Base-by-base conservation (phyloP, 2,329 filamentous ascomycete species). In the Hysterium pulicare region DNA sequence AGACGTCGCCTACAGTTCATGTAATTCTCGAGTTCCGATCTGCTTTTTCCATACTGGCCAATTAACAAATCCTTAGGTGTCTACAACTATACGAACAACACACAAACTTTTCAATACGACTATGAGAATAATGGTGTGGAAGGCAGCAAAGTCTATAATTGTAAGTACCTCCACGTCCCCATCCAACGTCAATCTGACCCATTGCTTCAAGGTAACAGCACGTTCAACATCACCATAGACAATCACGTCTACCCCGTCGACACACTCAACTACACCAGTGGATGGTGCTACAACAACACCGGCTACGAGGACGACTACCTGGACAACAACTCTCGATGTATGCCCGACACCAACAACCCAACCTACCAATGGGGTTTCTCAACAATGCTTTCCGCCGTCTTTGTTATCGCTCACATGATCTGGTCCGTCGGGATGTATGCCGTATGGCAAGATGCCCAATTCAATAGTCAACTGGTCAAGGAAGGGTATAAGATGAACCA, bases 341-440 rank as follows among this genome's bases (percentile, higher is more conserved):
- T 66, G 0, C 60, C 62, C 15, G 55, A 64, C 41, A 59, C 56
- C 0, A 44, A 45, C 4, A 36, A 55, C 10, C 49, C 50, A 4
- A 38, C 50, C 0, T 68, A 69, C 32, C 34, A 61, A 42, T 69
- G 64, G 66, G 66, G 66, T 7, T 69, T 68, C 46, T 61, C 59
- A 0, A 61, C 62, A 24, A 54, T 66, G 48, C 48, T 67, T 6
- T 51, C 60, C 2, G 58, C 52, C 3, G 28, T 61, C 3, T 58
- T 66, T 17, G 42, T 66, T 16, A 53, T 68, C 33, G 21, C 59
- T 1, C 57, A 66, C n/a, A 42, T 58, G 2, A 44, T 46, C 8
- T 69, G 64, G 65, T 45, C 45, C 4, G 5, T 59, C 1, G 54
- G 49, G 33, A 65, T 68, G 59, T 68, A 65, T 32, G 42, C 52